Conservation (phyloP, 164 flowering plant species). For the Aristolochia fimbriata region DNA sequence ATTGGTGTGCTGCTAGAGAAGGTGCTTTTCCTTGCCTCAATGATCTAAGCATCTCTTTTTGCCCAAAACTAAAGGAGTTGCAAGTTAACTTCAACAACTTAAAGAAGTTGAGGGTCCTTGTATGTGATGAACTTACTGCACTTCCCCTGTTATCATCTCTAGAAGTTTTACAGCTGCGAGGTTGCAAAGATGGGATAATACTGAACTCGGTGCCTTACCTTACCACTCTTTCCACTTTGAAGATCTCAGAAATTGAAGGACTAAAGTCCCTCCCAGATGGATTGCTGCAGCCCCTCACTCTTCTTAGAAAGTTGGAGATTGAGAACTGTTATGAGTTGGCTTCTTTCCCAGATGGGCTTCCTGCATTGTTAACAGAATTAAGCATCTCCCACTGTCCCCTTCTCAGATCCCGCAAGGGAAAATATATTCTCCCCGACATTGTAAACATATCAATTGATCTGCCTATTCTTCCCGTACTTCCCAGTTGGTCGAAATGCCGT, state of each 20-base stretch:
- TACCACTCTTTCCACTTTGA: constrained; percentile 6
- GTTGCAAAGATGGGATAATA: constrained; percentile 1
- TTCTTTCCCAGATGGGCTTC: constrained; percentile 4
- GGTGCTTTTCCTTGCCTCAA: constrained; percentile 12
- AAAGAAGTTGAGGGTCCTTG: too few relatives aligned
- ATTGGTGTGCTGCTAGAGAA: constrained; percentile 7
- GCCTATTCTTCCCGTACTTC: too few relatives aligned
- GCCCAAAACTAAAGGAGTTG: constrained; percentile 9
- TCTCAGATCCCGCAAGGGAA: not conserved
- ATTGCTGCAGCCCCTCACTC: constrained; percentile 1
- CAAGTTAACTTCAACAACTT: too few relatives aligned
- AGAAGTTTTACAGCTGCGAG: not conserved
- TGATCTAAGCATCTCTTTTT: constrained; percentile 6
- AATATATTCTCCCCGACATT: too few relatives aligned
- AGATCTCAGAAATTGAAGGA: not conserved
- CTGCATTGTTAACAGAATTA: not conserved
- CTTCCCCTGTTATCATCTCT: constrained; percentile 8
- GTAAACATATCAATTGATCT: too few relatives aligned
- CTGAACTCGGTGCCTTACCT: constrained; percentile 3
- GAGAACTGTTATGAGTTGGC: not conserved
- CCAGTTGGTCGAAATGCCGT: too few relatives aligned
- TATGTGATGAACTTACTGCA: too few relatives aligned
- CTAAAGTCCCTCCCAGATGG: constrained; percentile 5
- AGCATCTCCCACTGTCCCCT: not conserved
- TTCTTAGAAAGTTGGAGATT: constrained; percentile 3